A percentile compares a stretch with the other conserved stretches of the same genome.
These are phyloP conservation scores for Candida quercuum DNA, from an alignment of 805 yeast genomes.

Conservation along the genomic window DNA sequence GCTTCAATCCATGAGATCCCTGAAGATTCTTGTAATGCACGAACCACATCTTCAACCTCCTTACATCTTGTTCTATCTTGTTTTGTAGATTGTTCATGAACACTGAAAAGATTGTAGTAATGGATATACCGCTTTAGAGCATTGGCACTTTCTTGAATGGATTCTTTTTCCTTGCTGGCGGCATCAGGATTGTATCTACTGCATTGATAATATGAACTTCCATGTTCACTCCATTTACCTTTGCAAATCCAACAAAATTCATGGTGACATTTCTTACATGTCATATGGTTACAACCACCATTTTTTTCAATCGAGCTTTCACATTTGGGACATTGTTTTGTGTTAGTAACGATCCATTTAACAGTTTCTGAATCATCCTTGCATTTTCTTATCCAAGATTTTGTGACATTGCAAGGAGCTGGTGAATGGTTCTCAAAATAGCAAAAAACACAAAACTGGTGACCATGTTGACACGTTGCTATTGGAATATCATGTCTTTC, in stretches of 20 bases:
- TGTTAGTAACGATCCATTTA: constrained; percentile 80
- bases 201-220: constrained; percentile 61
- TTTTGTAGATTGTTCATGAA: constrained; percentile 71
- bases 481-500: constrained; percentile 43
- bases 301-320: constrained; percentile 76
- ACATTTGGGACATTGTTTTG: constrained; percentile 86
- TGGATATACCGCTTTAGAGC: constrained; percentile 63
- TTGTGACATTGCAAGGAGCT: constrained; percentile 67
- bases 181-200: constrained; percentile 41
- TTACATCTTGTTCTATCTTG: constrained; percentile 62
- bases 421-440: constrained; percentile 76
- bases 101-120: constrained; percentile 66
- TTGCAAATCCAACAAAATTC: constrained; percentile 95
- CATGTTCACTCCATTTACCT: constrained; percentile 71
- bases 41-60: constrained; percentile 60
- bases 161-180: constrained; percentile 26
- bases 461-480: constrained; percentile 61
- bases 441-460: constrained; percentile 78
- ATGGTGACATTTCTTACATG: constrained; percentile 67
- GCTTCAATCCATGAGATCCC: constrained; percentile 84
- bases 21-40: constrained; percentile 54
- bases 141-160: constrained; percentile 33
- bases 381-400: constrained; percentile 72
- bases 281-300: constrained; percentile 98
- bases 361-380: constrained; percentile 84